Percentiles rank a stretch among this genome's conserved stretches.
Evolutionary conservation across 768 basidiomycete genomes (phyloP).

Genomic region (Serendipita sp.): DNA sequence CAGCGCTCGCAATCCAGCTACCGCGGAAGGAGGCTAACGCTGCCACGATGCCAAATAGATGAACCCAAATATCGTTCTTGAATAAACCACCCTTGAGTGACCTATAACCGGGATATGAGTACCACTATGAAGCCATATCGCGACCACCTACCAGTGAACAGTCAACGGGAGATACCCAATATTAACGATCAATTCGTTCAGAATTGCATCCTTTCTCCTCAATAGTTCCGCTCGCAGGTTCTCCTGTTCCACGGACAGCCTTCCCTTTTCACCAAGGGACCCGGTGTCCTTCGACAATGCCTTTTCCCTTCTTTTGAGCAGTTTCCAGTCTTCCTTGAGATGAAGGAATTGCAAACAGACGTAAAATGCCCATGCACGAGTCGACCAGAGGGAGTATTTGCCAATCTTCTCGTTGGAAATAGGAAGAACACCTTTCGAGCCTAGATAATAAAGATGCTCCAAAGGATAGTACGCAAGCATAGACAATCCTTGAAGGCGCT

Average conservation of each 20-base stretch:
- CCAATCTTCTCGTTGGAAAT: constrained; percentile 35
- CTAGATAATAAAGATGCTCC: constrained; percentile 61
- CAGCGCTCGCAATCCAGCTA: constrained; percentile 57
- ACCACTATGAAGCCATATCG: background rate
- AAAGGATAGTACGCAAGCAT: constrained; percentile 72
- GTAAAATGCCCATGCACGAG: constrained; percentile 70
- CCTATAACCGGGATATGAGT: constrained; percentile 25
- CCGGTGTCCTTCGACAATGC: constrained; percentile 26
- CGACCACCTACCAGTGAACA: constrained; percentile 79
- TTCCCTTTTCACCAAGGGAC: constrained; percentile 15
- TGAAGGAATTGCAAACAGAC: constrained; percentile 62
- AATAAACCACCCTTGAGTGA: constrained; percentile 54
- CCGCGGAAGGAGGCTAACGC: constrained; percentile 47
- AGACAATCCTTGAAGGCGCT: constrained; percentile 57
- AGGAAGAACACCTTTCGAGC: constrained; percentile 45
- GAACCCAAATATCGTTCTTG: constrained; percentile 41
- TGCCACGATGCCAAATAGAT: constrained; percentile 31
- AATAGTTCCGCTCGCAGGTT: background rate
- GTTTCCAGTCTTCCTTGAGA: constrained; percentile 47
- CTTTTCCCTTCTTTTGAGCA: constrained; percentile 40
- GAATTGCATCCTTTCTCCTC: constrained; percentile 48
- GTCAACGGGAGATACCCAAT: constrained; percentile 67
- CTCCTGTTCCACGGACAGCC: background rate
- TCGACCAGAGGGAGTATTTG: constrained; percentile 39
- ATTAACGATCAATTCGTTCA: constrained; percentile 59